phyloP scores from a whole-genome alignment of 176 grass and related monocot species.

The Eragrostis nindensis region DNA sequence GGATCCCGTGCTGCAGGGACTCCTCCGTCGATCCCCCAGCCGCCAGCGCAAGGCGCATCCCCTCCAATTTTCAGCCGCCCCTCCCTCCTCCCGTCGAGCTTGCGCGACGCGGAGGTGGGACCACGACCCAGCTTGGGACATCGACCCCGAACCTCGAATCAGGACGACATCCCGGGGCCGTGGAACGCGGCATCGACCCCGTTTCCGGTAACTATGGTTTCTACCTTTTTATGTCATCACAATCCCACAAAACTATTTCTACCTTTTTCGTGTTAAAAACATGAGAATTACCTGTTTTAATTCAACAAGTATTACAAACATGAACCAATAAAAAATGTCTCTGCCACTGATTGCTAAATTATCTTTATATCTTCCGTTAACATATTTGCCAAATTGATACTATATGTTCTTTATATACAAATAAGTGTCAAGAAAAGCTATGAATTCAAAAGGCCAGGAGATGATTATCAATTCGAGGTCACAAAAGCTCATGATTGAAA shows the following conservation, averaged over 20 bases:
- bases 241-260: not conserved
- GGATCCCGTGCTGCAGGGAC: no score
- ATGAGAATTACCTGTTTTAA: not conserved
- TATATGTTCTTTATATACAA: not conserved
- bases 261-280: not conserved
- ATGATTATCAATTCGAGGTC: not conserved
- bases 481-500: not conserved
- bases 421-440: not conserved
- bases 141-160: no score
- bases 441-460: no score
- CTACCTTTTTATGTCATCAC: not conserved
- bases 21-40: no score
- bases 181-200: no score
- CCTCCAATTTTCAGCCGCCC: no score
- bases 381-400: slow-evolving; percentile 27
- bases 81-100: no score
- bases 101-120: no score
- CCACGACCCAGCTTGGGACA: no score
- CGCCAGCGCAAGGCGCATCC: no score
- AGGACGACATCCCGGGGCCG: no score
- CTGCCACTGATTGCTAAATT: not conserved
- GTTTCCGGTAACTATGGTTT: no score
- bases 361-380: not conserved
- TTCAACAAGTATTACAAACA: not conserved
- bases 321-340: not conserved